Base-by-base conservation (phyloP, 2,329 filamentous ascomycete genomes). In the Thelonectria rubi region DNA sequence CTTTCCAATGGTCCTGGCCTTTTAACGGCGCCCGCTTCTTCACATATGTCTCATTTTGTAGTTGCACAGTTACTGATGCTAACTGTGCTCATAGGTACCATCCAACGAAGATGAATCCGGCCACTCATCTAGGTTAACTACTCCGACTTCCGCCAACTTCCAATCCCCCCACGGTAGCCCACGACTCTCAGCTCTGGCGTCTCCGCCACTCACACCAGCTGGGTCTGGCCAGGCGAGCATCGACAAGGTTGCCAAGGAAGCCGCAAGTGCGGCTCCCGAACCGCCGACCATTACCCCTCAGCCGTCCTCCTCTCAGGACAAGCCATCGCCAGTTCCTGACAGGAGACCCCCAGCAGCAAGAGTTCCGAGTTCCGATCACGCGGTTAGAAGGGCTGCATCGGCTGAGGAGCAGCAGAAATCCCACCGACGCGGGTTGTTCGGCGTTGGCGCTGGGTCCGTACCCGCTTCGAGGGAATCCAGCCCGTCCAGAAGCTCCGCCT, bases 161-260 rank as follows among this genome's bases (percentile, higher is more conserved):
- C 84, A 85, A 63, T 93, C 90, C 59, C 88, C 90, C 30, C 84
- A 84, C 73, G 81, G 87, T 42, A 91, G 89, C 65, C 90, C 91
- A 62, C 84, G 86, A 63, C 80, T 86, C 46, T 87, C 89, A 61
- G 86, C 90, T 59, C 86, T 96, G 79, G 91, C 94, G 69, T 97
- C 94, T 11, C 94, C 94, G 67, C 93, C 93, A 43, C 84, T 98
- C 54, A 97, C 94, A 12, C 94, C 94, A 17, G 89, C 93, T 56
- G 93, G 89, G 53, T 94, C 92, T 45, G 79, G 79, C 18, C 78
- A 77, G 74, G 74, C 69, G 46, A 73, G 66, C 39, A 65, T 69
- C 3, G 67, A 71, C 17, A 73, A 73, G 47, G 77, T 72, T 63
- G 55, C 70, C 71, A 71, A 67, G 69, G 76, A 72, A 62, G 78